Conservation (phyloP, 148 eudicot genomes). For the Rhododendron williamsianum region DNA sequence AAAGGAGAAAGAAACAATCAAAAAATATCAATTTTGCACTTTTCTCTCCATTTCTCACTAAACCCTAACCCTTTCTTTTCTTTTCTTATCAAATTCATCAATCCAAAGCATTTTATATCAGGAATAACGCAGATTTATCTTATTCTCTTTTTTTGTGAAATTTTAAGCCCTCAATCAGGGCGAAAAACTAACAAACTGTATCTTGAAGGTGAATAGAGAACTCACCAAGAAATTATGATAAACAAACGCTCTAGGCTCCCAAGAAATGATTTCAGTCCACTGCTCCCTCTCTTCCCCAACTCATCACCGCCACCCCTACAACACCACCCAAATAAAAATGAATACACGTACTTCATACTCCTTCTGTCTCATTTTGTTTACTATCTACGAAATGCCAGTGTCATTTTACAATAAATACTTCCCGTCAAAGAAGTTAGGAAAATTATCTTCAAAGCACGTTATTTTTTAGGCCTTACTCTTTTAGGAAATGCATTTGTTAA, state of each 20-base stretch:
- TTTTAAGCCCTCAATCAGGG: too few relatives aligned
- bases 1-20: too few relatives aligned
- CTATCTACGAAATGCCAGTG: neutral
- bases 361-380: neutral
- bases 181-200: neutral
- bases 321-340: constrained; percentile 7
- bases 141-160: too few relatives aligned
- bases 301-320: constrained; percentile 40
- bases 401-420: too few relatives aligned
- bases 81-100: too few relatives aligned
- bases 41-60: too few relatives aligned
- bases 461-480: neutral
- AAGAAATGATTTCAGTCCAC: constrained; percentile 84
- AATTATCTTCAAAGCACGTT: too few relatives aligned
- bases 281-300: constrained; percentile 51
- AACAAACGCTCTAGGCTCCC: constrained; percentile 86
- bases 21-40: too few relatives aligned
- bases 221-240: constrained; percentile 85
- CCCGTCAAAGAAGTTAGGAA: too few relatives aligned
- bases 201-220: neutral
- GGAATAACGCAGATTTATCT: too few relatives aligned
- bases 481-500: neutral
- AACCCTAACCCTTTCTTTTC: too few relatives aligned
- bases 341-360: neutral
- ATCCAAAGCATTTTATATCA: too few relatives aligned